Conservation (phyloP, 208 protist species). For the Naegleria fowleri region DNA sequence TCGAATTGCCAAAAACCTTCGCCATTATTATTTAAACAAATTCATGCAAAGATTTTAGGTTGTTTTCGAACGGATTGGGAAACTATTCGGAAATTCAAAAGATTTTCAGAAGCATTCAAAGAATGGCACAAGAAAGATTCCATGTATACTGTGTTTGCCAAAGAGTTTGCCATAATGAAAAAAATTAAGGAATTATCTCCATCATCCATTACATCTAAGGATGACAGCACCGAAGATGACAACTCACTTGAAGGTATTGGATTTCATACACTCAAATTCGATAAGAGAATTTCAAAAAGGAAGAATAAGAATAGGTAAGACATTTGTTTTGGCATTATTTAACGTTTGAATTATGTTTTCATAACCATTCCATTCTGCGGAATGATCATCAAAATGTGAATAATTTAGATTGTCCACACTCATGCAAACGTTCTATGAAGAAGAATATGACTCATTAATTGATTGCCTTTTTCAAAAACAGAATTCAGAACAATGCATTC, state of each 20-base stretch:
- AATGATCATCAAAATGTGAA: too few species aligned
- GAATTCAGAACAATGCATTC: neutral
- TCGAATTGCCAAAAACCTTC: too few species aligned
- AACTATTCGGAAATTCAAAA: neutral
- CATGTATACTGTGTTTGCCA: neutral
- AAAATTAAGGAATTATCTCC: neutral
- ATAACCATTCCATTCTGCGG: too few species aligned
- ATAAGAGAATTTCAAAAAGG: neutral
- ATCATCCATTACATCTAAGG: neutral
- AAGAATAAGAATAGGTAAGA: neutral
- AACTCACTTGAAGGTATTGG: neutral
- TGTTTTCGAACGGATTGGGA: neutral
- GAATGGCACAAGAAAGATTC: neutral
- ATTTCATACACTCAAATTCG: neutral
- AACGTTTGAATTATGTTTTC: too few species aligned
- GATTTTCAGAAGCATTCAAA: neutral
- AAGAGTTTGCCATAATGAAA: neutral
- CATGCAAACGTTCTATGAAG: neutral
- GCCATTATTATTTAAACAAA: neutral
- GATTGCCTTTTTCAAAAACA: neutral
- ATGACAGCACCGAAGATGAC: neutral
- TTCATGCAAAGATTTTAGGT: neutral
- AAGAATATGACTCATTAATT: neutral
- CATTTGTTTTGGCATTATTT: too few species aligned
- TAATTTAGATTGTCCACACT: neutral